Evolutionary conservation across 805 yeast species (phyloP).

Genomic region (Pichia thaimueangensis): DNA sequence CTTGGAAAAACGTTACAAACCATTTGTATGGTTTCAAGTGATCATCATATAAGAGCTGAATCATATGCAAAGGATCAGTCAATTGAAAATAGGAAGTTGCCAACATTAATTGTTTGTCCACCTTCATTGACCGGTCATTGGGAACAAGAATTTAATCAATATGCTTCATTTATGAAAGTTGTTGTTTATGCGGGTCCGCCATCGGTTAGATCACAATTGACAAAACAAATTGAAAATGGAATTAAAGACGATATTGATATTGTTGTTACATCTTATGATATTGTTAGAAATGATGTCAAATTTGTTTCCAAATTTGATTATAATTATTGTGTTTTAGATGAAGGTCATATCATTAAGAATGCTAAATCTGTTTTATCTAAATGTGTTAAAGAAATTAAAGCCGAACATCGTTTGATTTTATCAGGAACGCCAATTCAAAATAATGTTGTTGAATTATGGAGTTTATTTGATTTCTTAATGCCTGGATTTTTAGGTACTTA

Average conservation of each 20-base stretch:
- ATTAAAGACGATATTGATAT: constrained; percentile 44
- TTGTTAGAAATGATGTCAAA: constrained; percentile 85
- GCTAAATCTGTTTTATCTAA: constrained; percentile 81
- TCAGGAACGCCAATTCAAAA: constrained; percentile 99
- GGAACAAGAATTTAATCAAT: constrained; percentile 90
- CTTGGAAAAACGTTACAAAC: constrained; percentile 96
- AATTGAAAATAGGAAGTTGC: constrained; percentile 64
- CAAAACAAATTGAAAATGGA: constrained; percentile 43
- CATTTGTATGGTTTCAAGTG: constrained; percentile 93
- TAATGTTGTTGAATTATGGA: constrained; percentile 95
- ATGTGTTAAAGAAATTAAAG: constrained; percentile 73
- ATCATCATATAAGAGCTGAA: constrained; percentile 78
- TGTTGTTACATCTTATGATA: constrained; percentile 93
- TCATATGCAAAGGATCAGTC: constrained; percentile 55
- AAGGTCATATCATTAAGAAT: constrained; percentile 96
- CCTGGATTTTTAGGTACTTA: constrained; percentile 98
- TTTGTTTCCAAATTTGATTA: constrained; percentile 54
- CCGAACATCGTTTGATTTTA: constrained; percentile 84
- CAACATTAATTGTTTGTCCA: constrained; percentile 88
- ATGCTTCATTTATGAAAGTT: constrained; percentile 80
- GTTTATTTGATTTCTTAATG: constrained; percentile 94
- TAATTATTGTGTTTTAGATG: constrained; percentile 94
- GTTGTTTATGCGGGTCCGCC: constrained; percentile 95
- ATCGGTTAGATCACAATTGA: constrained; percentile 50
- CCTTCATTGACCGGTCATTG: constrained; percentile 98